A percentile compares a stretch with the other conserved stretches of the same genome.
phyloP scores from a whole-genome alignment of 441 rosid genomes.

The Capsella rubella region DNA sequence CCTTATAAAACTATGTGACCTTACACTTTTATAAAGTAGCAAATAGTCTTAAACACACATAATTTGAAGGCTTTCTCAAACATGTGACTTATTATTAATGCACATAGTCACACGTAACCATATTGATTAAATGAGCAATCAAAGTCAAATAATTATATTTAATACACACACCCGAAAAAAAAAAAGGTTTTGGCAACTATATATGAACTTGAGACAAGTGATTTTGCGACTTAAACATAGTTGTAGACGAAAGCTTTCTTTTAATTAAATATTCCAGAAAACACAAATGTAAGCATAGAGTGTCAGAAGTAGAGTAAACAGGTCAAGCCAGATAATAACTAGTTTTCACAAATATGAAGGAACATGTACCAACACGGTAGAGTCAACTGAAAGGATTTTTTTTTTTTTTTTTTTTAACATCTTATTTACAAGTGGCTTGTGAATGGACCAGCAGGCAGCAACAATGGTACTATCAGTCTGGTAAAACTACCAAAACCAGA shows the following conservation, averaged over 20 bases:
- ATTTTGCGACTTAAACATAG: no score
- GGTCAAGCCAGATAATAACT: background rate
- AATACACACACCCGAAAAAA: no score
- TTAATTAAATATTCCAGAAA: background rate
- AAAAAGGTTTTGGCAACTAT: no score
- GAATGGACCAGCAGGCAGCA: background rate
- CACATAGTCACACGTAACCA: slow-evolving; percentile 7
- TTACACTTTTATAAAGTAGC: background rate
- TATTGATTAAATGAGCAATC: slow-evolving; percentile 12
- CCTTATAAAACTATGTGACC: slow-evolving; percentile 34
- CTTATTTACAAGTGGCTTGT: background rate
- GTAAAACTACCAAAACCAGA: background rate
- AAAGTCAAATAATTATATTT: background rate
- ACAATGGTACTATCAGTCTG: background rate
- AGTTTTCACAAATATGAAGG: background rate
- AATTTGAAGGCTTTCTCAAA: slow-evolving; percentile 2
- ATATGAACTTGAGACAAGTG: no score
- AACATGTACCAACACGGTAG: background rate
- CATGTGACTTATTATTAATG: slow-evolving; percentile 11
- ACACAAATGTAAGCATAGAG: background rate
- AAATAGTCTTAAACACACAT: slow-evolving; percentile 1
- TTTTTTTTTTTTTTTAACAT: background rate
- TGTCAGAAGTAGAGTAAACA: background rate
- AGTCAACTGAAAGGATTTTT: background rate
- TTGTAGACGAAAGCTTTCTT: no score